Evolutionary conservation across 2,329 filamentous ascomycete species (phyloP).

Genomic region (Gremmenia infestans): DNA sequence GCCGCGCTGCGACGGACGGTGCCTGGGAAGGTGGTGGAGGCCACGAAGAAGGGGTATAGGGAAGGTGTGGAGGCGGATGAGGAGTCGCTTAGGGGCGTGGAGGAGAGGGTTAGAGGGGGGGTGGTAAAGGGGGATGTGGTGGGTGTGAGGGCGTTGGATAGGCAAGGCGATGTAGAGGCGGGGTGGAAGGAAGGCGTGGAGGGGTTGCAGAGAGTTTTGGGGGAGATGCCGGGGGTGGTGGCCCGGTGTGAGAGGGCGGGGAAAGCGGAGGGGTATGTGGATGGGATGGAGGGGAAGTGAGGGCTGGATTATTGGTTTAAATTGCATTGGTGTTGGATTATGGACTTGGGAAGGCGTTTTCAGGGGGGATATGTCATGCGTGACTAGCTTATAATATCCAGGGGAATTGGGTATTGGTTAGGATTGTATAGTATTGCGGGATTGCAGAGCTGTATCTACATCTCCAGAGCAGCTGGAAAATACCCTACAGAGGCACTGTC

Average conservation of each 20-base stretch:
- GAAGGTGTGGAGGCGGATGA: slow-evolving; percentile 22
- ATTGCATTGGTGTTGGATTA: background rate
- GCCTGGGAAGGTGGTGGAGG: slow-evolving; percentile 16
- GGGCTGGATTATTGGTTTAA: background rate
- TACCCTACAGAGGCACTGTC: background rate
- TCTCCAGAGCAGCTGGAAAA: background rate
- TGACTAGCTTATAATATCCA: slow-evolving; percentile 5
- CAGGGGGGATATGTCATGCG: background rate
- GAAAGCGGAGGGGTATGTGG: slow-evolving; percentile 40
- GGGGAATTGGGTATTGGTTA: background rate
- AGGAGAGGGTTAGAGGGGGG: slow-evolving; percentile 10
- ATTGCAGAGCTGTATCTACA: background rate
- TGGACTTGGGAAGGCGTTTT: background rate
- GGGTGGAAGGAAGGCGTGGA: slow-evolving; percentile 45
- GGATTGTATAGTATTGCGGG: background rate
- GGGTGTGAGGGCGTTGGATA: slow-evolving; percentile 36
- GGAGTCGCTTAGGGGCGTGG: slow-evolving; percentile 9
- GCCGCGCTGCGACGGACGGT: slow-evolving; percentile 36
- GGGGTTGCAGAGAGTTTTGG: slow-evolving; percentile 49
- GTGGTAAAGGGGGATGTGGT: slow-evolving; percentile 22
- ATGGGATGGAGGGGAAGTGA: slow-evolving; percentile 21
- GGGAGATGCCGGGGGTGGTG: slow-evolving; percentile 56
- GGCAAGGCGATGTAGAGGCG: slow-evolving; percentile 43
- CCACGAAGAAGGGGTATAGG: slow-evolving; percentile 19
- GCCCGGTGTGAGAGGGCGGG: slow-evolving; percentile 62